These are phyloP conservation scores for Vachellia pachyceras DNA, from an alignment of 306 rosid species.

Conservation along the genomic window DNA sequence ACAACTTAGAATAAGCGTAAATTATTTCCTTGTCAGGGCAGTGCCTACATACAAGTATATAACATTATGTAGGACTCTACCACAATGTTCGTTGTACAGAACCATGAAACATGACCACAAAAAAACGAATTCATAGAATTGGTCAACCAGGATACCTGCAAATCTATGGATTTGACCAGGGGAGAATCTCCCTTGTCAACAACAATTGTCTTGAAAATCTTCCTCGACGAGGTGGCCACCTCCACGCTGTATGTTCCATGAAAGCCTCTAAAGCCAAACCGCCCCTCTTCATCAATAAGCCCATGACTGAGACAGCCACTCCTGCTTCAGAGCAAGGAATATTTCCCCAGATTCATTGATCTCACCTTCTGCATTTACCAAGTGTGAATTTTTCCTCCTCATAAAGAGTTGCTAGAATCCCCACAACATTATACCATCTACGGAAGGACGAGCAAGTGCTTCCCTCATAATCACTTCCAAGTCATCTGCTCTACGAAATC, in stretches of 20 bases:
- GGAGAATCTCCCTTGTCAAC: constrained; percentile 78
- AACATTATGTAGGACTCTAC: no score
- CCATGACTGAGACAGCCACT: constrained; percentile 84
- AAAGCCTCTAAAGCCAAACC: constrained; percentile 76
- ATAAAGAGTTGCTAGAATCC: constrained; percentile 95
- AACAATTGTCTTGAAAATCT: constrained; percentile 61
- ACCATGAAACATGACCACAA: constrained; percentile 12
- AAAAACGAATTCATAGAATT: background rate
- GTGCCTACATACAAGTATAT: no score
- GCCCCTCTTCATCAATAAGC: constrained; percentile 57
- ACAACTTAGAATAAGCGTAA: no score
- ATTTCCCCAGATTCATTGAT: constrained; percentile 83
- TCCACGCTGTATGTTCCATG: constrained; percentile 73
- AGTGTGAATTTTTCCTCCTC: constrained; percentile 75
- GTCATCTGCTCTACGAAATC: constrained; percentile 83
- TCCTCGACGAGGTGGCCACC: constrained; percentile 51
- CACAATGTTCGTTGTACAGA: background rate
- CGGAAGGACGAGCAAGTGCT: constrained; percentile 72
- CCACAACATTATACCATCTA: constrained; percentile 87
- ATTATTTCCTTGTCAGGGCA: no score
- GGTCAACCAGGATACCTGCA: constrained; percentile 38
- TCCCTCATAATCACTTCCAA: constrained; percentile 88
- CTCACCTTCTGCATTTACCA: constrained; percentile 89
- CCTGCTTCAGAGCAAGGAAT: constrained; percentile 66
- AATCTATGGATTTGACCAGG: constrained; percentile 56